phyloP scores from a whole-genome alignment of 306 rosid species.

The Fagus crenata region DNA sequence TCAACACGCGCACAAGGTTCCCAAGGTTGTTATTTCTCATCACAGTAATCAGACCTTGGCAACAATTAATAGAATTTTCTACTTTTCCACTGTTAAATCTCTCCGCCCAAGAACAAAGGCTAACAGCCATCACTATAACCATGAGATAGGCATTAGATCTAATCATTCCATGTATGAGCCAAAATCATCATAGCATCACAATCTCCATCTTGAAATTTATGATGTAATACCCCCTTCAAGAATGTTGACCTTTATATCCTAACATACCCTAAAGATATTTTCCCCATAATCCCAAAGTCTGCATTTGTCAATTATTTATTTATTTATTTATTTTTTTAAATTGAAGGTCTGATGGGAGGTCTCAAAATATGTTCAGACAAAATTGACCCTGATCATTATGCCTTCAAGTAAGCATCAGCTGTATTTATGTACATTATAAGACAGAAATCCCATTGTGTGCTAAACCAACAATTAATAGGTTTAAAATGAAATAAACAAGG shows the following conservation, averaged over 20 bases:
- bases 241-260: background rate
- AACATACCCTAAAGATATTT: background rate
- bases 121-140: background rate
- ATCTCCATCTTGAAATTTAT: background rate
- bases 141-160: background rate
- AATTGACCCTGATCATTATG: background rate
- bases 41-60: background rate
- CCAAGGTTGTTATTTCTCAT: background rate
- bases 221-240: background rate
- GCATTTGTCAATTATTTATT: background rate
- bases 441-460: background rate
- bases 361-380: background rate
- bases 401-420: background rate
- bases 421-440: background rate
- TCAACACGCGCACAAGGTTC: background rate
- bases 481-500: background rate
- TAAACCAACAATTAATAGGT: constrained; percentile 1
- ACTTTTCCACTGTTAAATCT: background rate
- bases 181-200: background rate
- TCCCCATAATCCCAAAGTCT: background rate
- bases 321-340: background rate
- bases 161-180: background rate
- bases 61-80: background rate
- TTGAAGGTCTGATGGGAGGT: background rate
- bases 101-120: background rate